Conservation (phyloP, 163 green algal genomes). For the Picocystis sp. region DNA sequence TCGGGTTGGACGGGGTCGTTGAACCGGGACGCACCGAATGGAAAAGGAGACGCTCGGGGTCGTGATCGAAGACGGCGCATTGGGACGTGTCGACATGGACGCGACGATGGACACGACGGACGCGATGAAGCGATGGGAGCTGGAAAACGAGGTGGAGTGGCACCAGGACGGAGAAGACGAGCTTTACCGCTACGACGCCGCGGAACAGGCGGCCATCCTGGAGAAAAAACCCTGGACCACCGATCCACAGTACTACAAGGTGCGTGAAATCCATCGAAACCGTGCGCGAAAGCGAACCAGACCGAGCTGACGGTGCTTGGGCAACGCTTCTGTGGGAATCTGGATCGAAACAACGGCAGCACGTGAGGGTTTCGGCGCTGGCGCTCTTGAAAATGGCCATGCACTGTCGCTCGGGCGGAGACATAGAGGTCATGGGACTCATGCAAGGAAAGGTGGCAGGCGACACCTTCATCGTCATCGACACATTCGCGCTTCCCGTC, state of each 20-base stretch:
- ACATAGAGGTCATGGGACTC: constrained; percentile 80
- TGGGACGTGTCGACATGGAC: too few species aligned
- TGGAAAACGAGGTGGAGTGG: constrained; percentile 72
- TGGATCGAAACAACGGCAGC: constrained; percentile 10
- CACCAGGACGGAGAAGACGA: constrained; percentile 29
- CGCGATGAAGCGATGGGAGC: constrained; percentile 51
- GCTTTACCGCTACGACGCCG: constrained; percentile 54
- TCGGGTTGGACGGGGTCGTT: too few species aligned
- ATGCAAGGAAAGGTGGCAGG: constrained; percentile 67
- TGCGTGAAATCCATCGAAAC: constrained; percentile 26
- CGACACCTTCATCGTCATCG: constrained; percentile 87
- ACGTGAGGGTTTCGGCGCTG: constrained; percentile 68
- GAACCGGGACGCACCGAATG: too few species aligned
- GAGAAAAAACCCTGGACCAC: constrained; percentile 65
- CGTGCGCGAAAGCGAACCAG: constrained; percentile 4
- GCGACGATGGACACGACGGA: constrained; percentile 3
- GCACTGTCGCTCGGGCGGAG: constrained; percentile 68
- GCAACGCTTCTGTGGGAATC: background rate
- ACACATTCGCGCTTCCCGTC: constrained; percentile 91
- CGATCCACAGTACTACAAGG: constrained; percentile 87
- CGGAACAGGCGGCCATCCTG: constrained; percentile 42
- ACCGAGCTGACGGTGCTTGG: background rate
- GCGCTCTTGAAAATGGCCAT: constrained; percentile 88
- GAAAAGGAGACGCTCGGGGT: too few species aligned
- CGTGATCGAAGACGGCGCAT: too few species aligned